Percentiles rank a stretch among this genome's conserved stretches.
Conservation (phyloP, 1,284 basidiomycete genomes). For the Cryptococcus sp. region DNA sequence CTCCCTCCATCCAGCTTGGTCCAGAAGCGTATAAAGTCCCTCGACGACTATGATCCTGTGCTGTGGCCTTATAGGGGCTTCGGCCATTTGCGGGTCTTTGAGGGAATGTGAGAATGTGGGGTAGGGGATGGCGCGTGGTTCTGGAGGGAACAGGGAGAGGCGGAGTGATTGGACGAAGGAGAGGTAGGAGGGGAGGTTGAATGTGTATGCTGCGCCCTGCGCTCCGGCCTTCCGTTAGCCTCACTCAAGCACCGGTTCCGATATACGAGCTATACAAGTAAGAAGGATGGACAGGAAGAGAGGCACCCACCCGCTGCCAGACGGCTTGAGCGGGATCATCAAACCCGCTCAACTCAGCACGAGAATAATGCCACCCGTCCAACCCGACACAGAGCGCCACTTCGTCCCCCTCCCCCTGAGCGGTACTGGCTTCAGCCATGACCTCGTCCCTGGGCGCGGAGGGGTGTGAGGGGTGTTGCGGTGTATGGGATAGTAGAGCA, state of each 20-base stretch:
- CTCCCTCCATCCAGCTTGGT: slow-evolving; percentile 69
- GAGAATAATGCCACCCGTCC: slow-evolving; percentile 59
- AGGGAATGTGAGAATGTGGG: slow-evolving; percentile 54
- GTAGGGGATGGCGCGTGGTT: background rate
- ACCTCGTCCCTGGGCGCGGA: background rate
- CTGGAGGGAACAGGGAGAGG: slow-evolving; percentile 55
- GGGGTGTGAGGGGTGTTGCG: slow-evolving; percentile 2
- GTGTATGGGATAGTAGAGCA: slow-evolving; percentile 21
- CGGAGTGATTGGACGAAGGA: slow-evolving; percentile 73
- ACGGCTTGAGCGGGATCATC: slow-evolving; percentile 35
- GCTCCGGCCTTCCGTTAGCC: background rate
- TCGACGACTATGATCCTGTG: slow-evolving; percentile 80
- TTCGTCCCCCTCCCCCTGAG: slow-evolving; percentile 17
- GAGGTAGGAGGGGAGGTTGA: slow-evolving; percentile 61
- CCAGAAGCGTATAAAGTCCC: slow-evolving; percentile 77
- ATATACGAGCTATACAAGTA: background rate
- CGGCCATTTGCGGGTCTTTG: slow-evolving; percentile 58
- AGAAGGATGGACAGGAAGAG: slow-evolving; percentile 62
- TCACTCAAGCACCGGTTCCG: background rate
- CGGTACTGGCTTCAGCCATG: slow-evolving; percentile 6
- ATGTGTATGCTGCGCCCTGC: slow-evolving; percentile 56
- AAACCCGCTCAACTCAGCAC: slow-evolving; percentile 48
- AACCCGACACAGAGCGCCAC: slow-evolving; percentile 55
- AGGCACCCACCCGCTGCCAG: slow-evolving; percentile 31
- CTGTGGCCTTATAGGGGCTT: slow-evolving; percentile 60